phyloP scores from a whole-genome alignment of 2,329 filamentous ascomycete genomes.

The Ascochyta viciae-villosae region DNA sequence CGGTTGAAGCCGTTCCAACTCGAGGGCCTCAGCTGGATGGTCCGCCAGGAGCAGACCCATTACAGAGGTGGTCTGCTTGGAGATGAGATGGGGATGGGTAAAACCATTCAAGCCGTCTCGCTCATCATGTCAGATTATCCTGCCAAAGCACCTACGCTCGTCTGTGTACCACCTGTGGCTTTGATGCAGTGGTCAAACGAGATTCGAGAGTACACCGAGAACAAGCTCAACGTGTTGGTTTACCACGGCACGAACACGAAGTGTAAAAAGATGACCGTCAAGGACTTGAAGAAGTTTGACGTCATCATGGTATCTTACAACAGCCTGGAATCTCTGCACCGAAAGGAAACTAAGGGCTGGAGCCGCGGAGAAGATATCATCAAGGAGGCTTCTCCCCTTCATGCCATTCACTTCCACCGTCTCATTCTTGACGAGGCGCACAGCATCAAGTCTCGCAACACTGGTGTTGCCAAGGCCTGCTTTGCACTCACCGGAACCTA shows the following conservation, averaged over 20 bases:
- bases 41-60: constrained; percentile 80
- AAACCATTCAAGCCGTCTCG: constrained; percentile 97
- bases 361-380: constrained; percentile 78
- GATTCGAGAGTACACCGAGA: constrained; percentile 75
- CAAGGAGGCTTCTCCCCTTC: constrained; percentile 79
- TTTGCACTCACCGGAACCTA: constrained; percentile 88
- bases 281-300: constrained; percentile 81
- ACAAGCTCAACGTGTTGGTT: constrained; percentile 87
- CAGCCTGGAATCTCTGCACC: constrained; percentile 85
- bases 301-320: constrained; percentile 98
- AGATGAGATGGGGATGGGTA: constrained; percentile 98
- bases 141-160: constrained; percentile 79
- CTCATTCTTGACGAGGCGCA: constrained; percentile 95
- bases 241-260: constrained; percentile 88
- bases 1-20: constrained; percentile 92
- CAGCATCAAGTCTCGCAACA: constrained; percentile 89
- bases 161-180: constrained; percentile 90
- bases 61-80: constrained; percentile 92
- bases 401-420: constrained; percentile 86
- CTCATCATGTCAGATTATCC: constrained; percentile 98
- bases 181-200: constrained; percentile 87
- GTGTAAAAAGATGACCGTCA: constrained; percentile 75
- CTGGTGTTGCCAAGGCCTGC: constrained; percentile 92
- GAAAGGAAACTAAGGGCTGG: constrained; percentile 92
- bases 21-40: constrained; percentile 94